Base-by-base conservation (phyloP, 2,329 filamentous ascomycete species). In the Thelonectria olida region DNA sequence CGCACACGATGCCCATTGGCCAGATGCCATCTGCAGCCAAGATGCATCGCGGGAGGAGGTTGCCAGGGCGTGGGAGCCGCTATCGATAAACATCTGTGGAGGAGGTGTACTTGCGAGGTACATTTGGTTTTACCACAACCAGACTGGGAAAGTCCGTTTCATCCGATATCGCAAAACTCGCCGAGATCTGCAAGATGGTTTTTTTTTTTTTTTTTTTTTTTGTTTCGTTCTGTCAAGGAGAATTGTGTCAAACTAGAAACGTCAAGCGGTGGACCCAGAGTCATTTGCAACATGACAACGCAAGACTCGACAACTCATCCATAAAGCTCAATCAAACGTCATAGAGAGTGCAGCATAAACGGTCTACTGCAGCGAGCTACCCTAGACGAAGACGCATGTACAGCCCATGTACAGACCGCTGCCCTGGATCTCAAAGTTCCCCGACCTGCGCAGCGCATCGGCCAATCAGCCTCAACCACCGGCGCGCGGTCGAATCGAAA, bases 81-180 rank as follows among this genome's bases (percentile, higher is more conserved):
- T 72, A 72, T 72, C 70, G 69, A 72, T 72, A 72, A 65, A 67
- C 67, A 66, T 54, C 61, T 59, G 58, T 56, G 39, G 56, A 36
- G n/a, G n/a, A 27, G 12, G 17, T n/a, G 52, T 45, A 38, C 41
- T 17, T 54, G 39, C 38, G 20, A 12, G 41, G 28, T 45, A 54
- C 51, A 31, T 47, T 19, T 42, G 50, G 39, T 70, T 63, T 58
- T 65, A 52, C 1, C 13, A 27, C 44, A 45, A 52, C 1, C 13
- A 27, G 39, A 45, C 23, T 36, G 8, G n/a, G 31, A 19, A n/a
- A 49, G 34, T 17, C 45, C 27, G 36, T 36, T 49, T 56, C 44
- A 34, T 49, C 44, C 22, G 41, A 56, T 31, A 31, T 17, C 50
- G 57, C 34, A 45, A 61, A 42, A 42, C 19, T 42, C 8, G 5